These are phyloP conservation scores for Phytophthora agathidicida DNA, from an alignment of 352 stramenopile species.

Conservation along the genomic window DNA sequence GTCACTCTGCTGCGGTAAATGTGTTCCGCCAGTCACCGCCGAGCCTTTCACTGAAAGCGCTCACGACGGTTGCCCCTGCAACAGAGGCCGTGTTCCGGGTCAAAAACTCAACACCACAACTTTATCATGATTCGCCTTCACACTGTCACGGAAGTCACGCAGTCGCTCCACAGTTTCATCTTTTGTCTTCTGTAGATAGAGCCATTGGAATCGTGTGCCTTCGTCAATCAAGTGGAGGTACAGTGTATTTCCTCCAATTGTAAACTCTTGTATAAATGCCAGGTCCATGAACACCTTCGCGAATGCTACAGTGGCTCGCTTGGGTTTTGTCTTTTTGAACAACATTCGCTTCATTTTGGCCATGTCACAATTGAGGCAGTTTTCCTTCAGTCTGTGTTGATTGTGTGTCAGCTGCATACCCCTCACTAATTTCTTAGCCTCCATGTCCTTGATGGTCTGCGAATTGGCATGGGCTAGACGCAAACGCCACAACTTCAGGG, in stretches of 20 bases:
- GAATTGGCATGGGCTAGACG: slow-evolving; percentile 12
- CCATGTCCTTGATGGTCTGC: slow-evolving; percentile 8
- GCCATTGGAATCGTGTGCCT: slow-evolving; percentile 9
- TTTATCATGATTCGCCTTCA: slow-evolving; percentile 1
- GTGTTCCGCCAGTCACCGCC: no score
- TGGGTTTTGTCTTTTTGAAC: neutral
- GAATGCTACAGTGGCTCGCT: neutral
- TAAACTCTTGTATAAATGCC: neutral
- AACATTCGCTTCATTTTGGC: slow-evolving; percentile 18
- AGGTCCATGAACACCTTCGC: slow-evolving; percentile 8
- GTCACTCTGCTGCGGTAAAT: no score
- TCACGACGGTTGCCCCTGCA: no score
- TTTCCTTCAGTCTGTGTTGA: neutral
- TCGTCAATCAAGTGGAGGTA: slow-evolving; percentile 16
- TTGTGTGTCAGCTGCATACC: neutral
- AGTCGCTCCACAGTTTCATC: slow-evolving; percentile 11
- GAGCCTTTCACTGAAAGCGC: no score
- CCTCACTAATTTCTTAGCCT: neutral
- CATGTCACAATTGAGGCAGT: slow-evolving; percentile 14
- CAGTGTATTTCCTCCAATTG: slow-evolving; percentile 1
- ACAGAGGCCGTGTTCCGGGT: no score
- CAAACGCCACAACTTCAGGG: neutral
- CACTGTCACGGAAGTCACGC: neutral
- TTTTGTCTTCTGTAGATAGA: slow-evolving; percentile 12
- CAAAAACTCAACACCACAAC: no score